Percentiles rank a stretch among this genome's conserved stretches.
Evolutionary conservation across 2,329 filamentous ascomycete genomes (phyloP).

Genomic region (Gliomastix tumulicola): DNA sequence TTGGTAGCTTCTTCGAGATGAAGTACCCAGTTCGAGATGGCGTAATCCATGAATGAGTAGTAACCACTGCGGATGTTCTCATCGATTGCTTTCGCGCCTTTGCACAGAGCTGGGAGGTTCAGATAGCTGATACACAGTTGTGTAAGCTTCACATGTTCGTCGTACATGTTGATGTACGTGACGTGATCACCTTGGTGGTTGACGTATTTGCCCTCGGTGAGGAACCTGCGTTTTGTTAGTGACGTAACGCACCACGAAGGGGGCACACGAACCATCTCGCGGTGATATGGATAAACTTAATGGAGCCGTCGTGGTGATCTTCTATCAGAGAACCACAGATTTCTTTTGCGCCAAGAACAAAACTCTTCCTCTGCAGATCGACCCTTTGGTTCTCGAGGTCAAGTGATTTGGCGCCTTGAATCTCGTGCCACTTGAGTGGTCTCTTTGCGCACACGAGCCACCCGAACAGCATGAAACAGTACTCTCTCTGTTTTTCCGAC

Average conservation of each 20-base stretch:
- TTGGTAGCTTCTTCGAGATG: background rate
- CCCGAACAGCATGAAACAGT: background rate
- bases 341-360: background rate
- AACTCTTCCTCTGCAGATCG: background rate
- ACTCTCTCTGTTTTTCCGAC: no score
- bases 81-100: no score
- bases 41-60: background rate
- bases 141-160: background rate
- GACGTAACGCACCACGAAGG: background rate
- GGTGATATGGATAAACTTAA: background rate
- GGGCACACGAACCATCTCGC: background rate
- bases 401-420: background rate
- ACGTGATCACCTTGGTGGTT: no score
- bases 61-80: background rate
- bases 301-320: background rate
- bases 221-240: background rate
- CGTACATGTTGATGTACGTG: no score
- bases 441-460: background rate
- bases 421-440: background rate
- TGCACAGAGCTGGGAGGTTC: background rate
- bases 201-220: background rate
- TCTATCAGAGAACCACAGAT: background rate
- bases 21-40: background rate
- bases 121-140: background rate
- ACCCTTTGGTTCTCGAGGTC: background rate